Base-by-base conservation (phyloP, 257 asterid species). In the Coffea canephora region DNA sequence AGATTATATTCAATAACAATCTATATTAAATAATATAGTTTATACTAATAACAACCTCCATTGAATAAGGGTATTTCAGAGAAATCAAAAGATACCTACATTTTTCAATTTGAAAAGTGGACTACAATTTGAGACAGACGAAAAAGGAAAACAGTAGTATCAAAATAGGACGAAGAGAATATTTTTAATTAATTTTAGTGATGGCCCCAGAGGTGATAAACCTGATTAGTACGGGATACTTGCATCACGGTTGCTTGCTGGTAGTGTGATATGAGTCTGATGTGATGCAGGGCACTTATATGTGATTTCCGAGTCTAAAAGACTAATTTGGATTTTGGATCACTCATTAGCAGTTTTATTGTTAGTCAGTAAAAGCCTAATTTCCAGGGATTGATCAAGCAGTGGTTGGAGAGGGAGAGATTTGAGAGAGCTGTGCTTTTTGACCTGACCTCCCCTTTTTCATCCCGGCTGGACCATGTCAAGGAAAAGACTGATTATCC, bases 341-440 rank as follows among this genome's bases (percentile, higher is more conserved):
- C 23, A 23, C 48, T 71, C 43, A 39, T 39, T 39, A 39, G 43
- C 43, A 48, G 49, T 46, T 72, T 23, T 13, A 25, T 50, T 73
- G 43, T 69, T 18, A n/a, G 43, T 69, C 6, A n/a, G 73, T 27
- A 90, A 91, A 39, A 88, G 93, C 92, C 91, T 77, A 86, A 91
- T 83, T 69, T 81, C 64, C 83, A 79, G 91, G 91, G 81, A 85
- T 73, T 73, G 80, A 39, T 39, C 4, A 46, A 41, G 75, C 62
- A 81, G n/a, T 15, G 52, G 80, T 52, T 16, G 71, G 74, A 68
- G 74, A 68, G 72, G 1, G 39, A 31, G 83, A 84, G 83, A 85
- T 7, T 55, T 68, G 69, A 57, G 34, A 25, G 15, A 50, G 71
- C 13, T 39, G 34, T 68, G 81, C 91, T 84, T 87, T 86, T 86